Conservation (phyloP, 257 asterid species). For the Marsdenia floribunda region DNA sequence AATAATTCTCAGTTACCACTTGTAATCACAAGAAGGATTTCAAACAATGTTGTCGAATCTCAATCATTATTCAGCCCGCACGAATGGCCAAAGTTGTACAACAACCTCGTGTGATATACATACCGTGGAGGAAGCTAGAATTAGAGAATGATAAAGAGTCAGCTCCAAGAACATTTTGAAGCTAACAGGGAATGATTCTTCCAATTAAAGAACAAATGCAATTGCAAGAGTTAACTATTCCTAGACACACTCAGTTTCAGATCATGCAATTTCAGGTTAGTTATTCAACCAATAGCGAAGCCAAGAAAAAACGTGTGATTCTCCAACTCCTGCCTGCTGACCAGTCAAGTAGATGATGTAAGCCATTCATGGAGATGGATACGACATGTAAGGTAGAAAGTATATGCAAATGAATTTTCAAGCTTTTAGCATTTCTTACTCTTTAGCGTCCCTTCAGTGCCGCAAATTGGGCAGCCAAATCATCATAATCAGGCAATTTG, state of each 20-base stretch:
- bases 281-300: not conserved
- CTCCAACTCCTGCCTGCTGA: not conserved
- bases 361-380: not conserved
- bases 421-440: not conserved
- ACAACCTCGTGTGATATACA: slow-evolving; percentile 2
- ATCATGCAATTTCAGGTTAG: not conserved
- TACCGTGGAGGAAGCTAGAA: not conserved
- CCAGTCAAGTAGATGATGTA: not conserved
- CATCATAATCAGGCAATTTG: slow-evolving; percentile 87
- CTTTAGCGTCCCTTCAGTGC: slow-evolving; percentile 63
- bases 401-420: not conserved
- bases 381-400: not conserved
- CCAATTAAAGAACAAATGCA: not conserved
- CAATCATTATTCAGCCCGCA: not conserved
- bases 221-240: not conserved
- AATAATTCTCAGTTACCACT: not conserved
- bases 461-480: slow-evolving; percentile 85
- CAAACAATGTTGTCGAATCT: not conserved
- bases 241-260: not conserved
- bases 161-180: not conserved
- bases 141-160: not conserved
- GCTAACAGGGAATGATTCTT: not conserved
- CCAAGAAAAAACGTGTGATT: not conserved
- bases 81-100: slow-evolving; percentile 10
- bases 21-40: too few species aligned